phyloP scores from a whole-genome alignment of 2,329 filamentous ascomycete species.

The Neonectria neomacrospora region DNA sequence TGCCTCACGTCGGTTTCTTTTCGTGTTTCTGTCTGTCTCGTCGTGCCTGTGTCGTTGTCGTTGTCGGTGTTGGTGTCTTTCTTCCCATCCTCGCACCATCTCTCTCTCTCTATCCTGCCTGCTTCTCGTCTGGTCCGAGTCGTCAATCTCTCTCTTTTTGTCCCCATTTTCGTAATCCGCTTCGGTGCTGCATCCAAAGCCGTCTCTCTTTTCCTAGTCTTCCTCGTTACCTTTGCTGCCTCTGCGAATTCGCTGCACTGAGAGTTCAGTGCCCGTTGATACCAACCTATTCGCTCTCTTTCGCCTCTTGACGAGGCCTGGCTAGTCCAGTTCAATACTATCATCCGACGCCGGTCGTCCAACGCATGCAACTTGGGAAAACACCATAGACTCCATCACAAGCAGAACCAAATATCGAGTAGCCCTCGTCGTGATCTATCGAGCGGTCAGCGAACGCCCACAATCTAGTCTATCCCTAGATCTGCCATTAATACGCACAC shows the following conservation, averaged over 20 bases:
- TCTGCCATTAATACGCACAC: constrained; percentile 23
- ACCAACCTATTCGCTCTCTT: constrained; percentile 26
- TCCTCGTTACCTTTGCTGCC: not conserved
- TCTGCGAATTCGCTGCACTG: not conserved
- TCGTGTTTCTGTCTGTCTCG: constrained; percentile 18
- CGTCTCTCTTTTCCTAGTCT: constrained; percentile 8
- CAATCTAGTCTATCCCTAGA: not conserved
- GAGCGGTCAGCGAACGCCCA: not conserved
- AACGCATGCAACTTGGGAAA: constrained; percentile 22
- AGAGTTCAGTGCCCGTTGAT: constrained; percentile 33
- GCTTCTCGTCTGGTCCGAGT: constrained; percentile 20
- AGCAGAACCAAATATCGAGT: constrained; percentile 12
- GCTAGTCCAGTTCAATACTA: constrained; percentile 28
- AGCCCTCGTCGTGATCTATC: not conserved
- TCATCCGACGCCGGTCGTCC: constrained; percentile 42
- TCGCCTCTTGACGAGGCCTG: constrained; percentile 40
- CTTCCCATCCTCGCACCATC: not conserved
- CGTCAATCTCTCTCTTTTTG: constrained; percentile 16
- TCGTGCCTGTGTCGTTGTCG: constrained; percentile 10
- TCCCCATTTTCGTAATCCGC: constrained; percentile 8
- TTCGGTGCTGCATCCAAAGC: constrained; percentile 1
- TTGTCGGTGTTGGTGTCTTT: constrained; percentile 1
- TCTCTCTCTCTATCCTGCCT: constrained; percentile 1
- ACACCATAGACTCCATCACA: constrained; percentile 8
- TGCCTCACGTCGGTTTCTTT: constrained; percentile 30